Conservation (phyloP, 805 yeast species). For the Metschnikowia vanudenii region DNA sequence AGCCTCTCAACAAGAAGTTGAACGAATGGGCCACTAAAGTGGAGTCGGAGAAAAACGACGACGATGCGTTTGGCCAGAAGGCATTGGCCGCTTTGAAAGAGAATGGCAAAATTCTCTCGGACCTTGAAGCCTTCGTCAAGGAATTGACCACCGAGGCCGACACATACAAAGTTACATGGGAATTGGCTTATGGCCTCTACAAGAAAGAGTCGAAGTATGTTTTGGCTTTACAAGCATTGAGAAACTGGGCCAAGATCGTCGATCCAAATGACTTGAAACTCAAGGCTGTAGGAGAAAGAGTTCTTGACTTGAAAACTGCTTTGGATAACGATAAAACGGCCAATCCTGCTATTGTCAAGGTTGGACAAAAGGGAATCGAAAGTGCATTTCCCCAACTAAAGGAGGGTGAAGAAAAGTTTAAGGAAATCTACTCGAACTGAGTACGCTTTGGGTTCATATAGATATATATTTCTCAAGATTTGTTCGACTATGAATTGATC, state of each 20-base stretch:
- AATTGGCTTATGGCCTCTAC: slow-evolving; percentile 41
- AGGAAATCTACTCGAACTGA: slow-evolving; percentile 14
- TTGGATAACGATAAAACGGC: slow-evolving; percentile 35
- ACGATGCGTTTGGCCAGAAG: slow-evolving; percentile 59
- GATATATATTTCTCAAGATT: not conserved
- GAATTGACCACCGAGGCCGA: slow-evolving; percentile 45
- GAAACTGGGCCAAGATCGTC: slow-evolving; percentile 39
- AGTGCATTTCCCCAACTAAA: slow-evolving; percentile 36
- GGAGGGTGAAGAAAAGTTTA: slow-evolving; percentile 20
- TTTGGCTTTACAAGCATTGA: slow-evolving; percentile 44
- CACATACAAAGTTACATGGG: slow-evolving; percentile 39
- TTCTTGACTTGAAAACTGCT: slow-evolving; percentile 31
- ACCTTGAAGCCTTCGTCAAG: slow-evolving; percentile 41
- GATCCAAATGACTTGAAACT: slow-evolving; percentile 25
- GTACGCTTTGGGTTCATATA: too few relatives aligned
- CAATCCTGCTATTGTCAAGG: slow-evolving; percentile 47
- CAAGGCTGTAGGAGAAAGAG: slow-evolving; percentile 29
- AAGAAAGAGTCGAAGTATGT: slow-evolving; percentile 45
- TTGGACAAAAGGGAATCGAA: slow-evolving; percentile 36
- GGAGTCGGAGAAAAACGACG: slow-evolving; percentile 47
- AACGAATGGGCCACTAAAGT: slow-evolving; percentile 51
- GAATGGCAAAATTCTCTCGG: slow-evolving; percentile 38
- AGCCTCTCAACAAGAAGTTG: slow-evolving; percentile 49
- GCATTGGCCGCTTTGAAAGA: slow-evolving; percentile 29
- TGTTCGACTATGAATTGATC: slow-evolving; percentile 31